Conservation (phyloP, 805 yeast species). For the Saturnispora sekii region DNA sequence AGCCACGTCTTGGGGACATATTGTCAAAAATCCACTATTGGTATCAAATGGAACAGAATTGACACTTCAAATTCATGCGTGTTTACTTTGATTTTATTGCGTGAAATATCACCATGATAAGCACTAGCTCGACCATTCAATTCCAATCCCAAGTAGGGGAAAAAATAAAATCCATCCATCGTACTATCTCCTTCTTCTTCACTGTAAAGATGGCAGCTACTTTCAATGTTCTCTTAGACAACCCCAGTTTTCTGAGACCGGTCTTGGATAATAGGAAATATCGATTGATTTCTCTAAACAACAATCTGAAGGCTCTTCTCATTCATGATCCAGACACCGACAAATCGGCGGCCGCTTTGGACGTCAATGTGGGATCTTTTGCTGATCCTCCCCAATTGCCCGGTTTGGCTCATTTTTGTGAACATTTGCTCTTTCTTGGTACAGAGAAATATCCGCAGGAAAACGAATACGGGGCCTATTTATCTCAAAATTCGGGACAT, state of each 20-base stretch:
- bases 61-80: not conserved
- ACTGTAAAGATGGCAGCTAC: constrained; percentile 1
- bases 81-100: not conserved
- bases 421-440: constrained; percentile 70
- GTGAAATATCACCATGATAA: not conserved
- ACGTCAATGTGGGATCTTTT: constrained; percentile 70
- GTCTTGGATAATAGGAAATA: constrained; percentile 68
- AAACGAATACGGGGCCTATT: constrained; percentile 61
- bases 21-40: not conserved
- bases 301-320: constrained; percentile 49
- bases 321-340: constrained; percentile 64
- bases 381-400: constrained; percentile 55
- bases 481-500: constrained; percentile 78
- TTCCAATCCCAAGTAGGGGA: not conserved
- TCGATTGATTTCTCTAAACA: constrained; percentile 49
- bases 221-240: constrained; percentile 10
- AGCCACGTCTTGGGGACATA: too few species aligned
- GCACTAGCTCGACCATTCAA: not conserved
- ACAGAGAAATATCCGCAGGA: constrained; percentile 68
- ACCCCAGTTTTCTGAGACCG: constrained; percentile 29
- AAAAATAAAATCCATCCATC: not conserved
- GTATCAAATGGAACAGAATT: not conserved
- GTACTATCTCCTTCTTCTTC: not conserved
- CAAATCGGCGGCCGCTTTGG: constrained; percentile 70
- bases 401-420: constrained; percentile 75